Evolutionary conservation across 805 yeast genomes (phyloP), one percentile per base, ranked within the genome.

Genomic region (Nakazawaea wyomingensis): DNA sequence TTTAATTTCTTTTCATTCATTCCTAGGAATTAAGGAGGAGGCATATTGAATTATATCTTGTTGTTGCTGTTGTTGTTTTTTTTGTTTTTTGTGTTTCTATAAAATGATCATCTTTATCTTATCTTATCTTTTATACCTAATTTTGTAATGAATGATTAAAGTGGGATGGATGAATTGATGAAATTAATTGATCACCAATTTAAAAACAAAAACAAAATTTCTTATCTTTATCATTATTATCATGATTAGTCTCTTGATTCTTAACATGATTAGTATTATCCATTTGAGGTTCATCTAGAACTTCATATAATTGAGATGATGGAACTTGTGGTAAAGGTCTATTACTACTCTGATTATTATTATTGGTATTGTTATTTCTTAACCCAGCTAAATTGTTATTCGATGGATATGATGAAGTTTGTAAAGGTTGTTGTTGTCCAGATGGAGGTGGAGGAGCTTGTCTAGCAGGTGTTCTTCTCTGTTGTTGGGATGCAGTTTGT

Each of bases 381-480:
- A 11, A 8, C 27, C 27, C 27, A 24, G 27, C 8, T 9, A 11
- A 24, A 43, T 28, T 45, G 33, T 19, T 34, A 18, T 35, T 42
- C 22, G 36, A 37, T 20, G 22, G 44, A 48, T 37, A 24, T 24
- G 27, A 24, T 11, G 27, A 24, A 9, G 27, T 43, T 37, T 48
- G 54, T 24, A 26, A 47, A 22, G 35, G 47, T 33, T 50, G 48
- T 45, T 43, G 46, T 29, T n/a, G 16, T 10, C 8, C 16, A 7
- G 32, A 29, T 31, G 40, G 46, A 22, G 39, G 46, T 28, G 31
- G 47, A 19, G 32, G 44, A 30, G 30, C 36, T 30, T 22, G 44
- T 18, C 28, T 46, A 38, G 32, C 37, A 27, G 31, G 41, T 41
- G 37, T 46, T 56, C 53, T 47, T 53, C 60, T 50, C 50, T 49